Evolutionary conservation across 495 filamentous ascomycete species (phyloP).

Genomic region (Penicillium manginii): DNA sequence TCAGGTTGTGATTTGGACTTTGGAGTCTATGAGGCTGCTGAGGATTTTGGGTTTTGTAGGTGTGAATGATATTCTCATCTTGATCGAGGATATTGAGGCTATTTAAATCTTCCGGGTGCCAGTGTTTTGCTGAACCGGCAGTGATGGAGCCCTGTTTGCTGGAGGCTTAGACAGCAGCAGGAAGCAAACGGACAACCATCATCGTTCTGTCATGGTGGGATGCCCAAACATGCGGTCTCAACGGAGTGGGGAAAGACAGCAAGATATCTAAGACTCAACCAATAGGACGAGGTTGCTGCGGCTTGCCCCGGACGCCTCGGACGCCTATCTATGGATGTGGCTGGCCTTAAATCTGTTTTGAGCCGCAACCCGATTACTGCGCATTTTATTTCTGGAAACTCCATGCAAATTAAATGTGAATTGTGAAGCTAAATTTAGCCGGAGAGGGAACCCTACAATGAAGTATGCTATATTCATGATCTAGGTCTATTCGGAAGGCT

Average conservation of each 20-base stretch:
- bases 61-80: constrained; percentile 3
- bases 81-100: background rate
- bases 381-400: background rate
- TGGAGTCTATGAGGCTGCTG: background rate
- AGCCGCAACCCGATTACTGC: background rate
- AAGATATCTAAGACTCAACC: background rate
- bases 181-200: background rate
- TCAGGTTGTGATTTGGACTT: constrained; percentile 5
- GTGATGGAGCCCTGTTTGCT: no score
- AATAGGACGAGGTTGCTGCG: constrained; percentile 9
- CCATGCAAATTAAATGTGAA: no score
- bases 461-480: no score
- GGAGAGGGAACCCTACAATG: no score
- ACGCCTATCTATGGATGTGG: constrained; percentile 3
- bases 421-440: no score
- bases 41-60: background rate
- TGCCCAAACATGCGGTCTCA: background rate
- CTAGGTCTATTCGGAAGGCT: no score
- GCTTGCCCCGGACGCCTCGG: constrained; percentile 4
- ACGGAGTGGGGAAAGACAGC: background rate
- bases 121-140: background rate
- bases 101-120: constrained; percentile 3
- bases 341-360: background rate
- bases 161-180: background rate
- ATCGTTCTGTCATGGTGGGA: background rate